Evolutionary conservation across 495 filamentous ascomycete species (phyloP).

Genomic region (Coniosporium apollinis): DNA sequence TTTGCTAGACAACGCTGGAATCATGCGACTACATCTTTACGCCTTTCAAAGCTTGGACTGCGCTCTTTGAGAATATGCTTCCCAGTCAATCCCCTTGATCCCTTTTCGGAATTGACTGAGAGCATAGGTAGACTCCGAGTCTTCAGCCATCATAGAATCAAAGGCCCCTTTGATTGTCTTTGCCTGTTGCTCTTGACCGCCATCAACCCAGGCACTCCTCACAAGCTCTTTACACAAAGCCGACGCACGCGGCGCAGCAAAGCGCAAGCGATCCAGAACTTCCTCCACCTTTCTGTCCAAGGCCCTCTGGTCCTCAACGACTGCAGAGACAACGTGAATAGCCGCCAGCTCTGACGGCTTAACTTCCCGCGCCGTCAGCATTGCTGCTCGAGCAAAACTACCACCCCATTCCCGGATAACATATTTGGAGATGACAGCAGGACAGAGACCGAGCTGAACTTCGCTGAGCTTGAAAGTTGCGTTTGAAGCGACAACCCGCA

Average conservation of each 20-base stretch:
- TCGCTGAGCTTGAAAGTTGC: conserved; percentile 22
- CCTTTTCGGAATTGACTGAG: conserved; percentile 5
- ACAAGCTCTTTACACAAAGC: conserved; percentile 6
- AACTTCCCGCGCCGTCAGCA: conserved; percentile 19
- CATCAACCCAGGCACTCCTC: conserved; percentile 1
- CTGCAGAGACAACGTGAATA: conserved; percentile 1
- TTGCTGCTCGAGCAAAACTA: conserved; percentile 18
- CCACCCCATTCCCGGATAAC: conserved; percentile 18
- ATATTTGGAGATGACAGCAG: conserved; percentile 23
- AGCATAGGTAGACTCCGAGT: conserved; percentile 4
- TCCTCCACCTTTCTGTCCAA: conserved; percentile 2
- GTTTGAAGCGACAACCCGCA: conserved; percentile 12
- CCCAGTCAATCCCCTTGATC: conserved; percentile 10
- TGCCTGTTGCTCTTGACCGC: conserved; percentile 6
- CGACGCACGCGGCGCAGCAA: conserved; percentile 7
- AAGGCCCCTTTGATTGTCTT: conserved; percentile 6
- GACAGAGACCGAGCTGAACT: conserved; percentile 20
- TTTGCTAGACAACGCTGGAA: no score
- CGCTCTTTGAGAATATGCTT: no score
- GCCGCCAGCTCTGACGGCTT: conserved; percentile 12
- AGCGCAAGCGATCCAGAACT: conserved; percentile 1
- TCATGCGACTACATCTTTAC: no score
- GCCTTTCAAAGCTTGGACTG: no score
- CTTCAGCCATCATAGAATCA: conserved; percentile 6
- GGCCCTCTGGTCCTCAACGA: neutral